phyloP scores from a whole-genome alignment of 2,329 filamentous ascomycete genomes.

The Monosporascus sp. region DNA sequence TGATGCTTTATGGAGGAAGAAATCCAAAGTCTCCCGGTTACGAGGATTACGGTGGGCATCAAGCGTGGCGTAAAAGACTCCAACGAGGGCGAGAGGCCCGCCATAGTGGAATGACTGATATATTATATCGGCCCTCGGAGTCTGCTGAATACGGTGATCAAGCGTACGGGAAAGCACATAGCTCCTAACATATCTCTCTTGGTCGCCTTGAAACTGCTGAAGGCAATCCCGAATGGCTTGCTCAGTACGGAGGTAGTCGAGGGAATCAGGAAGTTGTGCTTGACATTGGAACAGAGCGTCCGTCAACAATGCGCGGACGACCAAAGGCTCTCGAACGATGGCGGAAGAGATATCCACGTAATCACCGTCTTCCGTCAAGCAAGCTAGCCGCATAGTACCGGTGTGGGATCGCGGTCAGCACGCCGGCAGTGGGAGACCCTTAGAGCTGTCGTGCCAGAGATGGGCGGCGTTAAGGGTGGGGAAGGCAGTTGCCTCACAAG shows the following conservation, averaged over 20 bases:
- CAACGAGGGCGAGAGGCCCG: constrained; percentile 1
- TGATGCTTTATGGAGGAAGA: constrained; percentile 1
- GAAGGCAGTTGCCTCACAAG: too few species aligned
- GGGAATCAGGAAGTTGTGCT: background rate
- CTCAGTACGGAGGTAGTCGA: background rate
- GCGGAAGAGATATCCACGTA: background rate
- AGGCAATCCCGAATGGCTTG: background rate
- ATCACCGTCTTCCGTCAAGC: background rate
- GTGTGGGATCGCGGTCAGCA: background rate
- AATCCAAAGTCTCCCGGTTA: constrained; percentile 5
- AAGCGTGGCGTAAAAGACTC: constrained; percentile 6
- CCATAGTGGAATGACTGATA: background rate
- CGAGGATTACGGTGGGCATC: constrained; percentile 3
- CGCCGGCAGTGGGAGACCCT: too few species aligned
- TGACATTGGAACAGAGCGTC: background rate
- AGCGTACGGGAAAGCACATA: constrained; percentile 3
- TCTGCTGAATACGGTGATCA: background rate
- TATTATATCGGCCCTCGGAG: constrained; percentile 1
- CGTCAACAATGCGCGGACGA: background rate
- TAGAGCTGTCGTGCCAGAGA: too few species aligned
- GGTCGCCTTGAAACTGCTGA: background rate
- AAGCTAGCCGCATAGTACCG: background rate
- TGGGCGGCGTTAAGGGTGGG: too few species aligned
- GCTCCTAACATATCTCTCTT: constrained; percentile 1
- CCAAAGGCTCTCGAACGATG: background rate